phyloP scores from a whole-genome alignment of 2,329 filamentous ascomycete genomes.

The Colletotrichum spaethianum region DNA sequence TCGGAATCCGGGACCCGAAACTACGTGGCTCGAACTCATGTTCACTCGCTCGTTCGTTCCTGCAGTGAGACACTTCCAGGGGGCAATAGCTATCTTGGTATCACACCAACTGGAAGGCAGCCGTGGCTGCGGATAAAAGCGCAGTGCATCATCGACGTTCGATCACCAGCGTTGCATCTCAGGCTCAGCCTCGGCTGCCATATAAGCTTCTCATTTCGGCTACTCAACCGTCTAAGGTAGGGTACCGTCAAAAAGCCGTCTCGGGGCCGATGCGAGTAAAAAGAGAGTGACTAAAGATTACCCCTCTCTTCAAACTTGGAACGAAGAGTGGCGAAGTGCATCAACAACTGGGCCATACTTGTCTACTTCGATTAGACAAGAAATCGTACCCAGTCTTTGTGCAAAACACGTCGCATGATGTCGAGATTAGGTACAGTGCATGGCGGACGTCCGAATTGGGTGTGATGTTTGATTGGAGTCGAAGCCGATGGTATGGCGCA shows the following conservation, averaged over 20 bases:
- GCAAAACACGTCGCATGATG: neutral
- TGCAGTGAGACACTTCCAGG: too few species aligned
- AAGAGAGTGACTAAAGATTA: neutral
- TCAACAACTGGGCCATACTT: neutral
- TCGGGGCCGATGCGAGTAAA: conserved; percentile 5
- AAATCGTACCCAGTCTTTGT: neutral
- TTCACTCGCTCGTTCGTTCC: neutral
- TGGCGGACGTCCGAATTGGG: neutral
- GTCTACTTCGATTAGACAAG: neutral
- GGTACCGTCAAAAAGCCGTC: neutral
- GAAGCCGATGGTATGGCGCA: neutral
- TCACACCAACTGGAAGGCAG: neutral
- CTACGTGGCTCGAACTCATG: neutral
- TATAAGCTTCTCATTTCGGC: neutral
- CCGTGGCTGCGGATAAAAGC: neutral
- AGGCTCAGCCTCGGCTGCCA: neutral
- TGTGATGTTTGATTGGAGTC: conserved; percentile 1
- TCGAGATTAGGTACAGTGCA: neutral
- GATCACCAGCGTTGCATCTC: neutral
- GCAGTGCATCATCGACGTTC: neutral
- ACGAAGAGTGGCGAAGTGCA: conserved; percentile 20
- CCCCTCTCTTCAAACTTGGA: neutral
- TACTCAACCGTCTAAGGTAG: neutral
- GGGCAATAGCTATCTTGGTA: too few species aligned
- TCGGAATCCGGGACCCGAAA: conserved; percentile 4